A percentile compares a stretch with the other conserved stretches of the same genome.
Evolutionary conservation across 1,139 yeast genomes (phyloP).

Genomic region (Nakaseomyces glabratus): DNA sequence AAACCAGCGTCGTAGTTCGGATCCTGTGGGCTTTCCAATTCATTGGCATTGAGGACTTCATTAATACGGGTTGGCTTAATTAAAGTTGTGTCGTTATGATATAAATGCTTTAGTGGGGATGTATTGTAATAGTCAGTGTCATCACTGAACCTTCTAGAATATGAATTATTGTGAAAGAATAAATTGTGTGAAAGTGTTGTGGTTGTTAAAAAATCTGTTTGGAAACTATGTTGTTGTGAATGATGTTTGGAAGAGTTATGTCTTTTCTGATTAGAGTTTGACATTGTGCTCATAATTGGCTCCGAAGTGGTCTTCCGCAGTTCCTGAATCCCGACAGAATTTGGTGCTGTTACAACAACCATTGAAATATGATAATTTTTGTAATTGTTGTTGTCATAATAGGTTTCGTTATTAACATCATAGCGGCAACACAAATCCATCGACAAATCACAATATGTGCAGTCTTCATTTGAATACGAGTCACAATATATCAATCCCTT

Average conservation of each 20-base stretch:
- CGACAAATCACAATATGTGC: constrained; percentile 11
- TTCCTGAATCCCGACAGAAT: neutral
- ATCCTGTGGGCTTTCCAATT: neutral
- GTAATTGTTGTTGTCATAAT: constrained; percentile 29
- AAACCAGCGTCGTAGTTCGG: constrained; percentile 4
- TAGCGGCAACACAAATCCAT: constrained; percentile 29
- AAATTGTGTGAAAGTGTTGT: constrained; percentile 2
- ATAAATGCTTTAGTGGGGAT: constrained; percentile 26
- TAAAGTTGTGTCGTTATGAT: constrained; percentile 18
- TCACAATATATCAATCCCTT: constrained; percentile 18
- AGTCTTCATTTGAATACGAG: neutral
- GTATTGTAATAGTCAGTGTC: constrained; percentile 27
- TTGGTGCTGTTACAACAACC: constrained; percentile 6
- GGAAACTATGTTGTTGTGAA: neutral
- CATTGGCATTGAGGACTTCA: constrained; percentile 11
- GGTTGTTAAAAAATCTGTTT: constrained; percentile 2
- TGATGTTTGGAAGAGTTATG: neutral
- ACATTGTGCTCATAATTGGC: neutral
- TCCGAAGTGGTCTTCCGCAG: neutral
- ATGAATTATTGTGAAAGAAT: constrained; percentile 1
- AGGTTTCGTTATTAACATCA: constrained; percentile 29
- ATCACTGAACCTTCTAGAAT: constrained; percentile 22
- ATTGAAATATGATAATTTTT: constrained; percentile 17
- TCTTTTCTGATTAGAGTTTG: neutral
- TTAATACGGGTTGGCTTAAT: constrained; percentile 18